Evolutionary conservation across 2,329 filamentous ascomycete species (phyloP), one percentile per base, ranked within the genome.

Genomic region (Xylaria arbuscula): DNA sequence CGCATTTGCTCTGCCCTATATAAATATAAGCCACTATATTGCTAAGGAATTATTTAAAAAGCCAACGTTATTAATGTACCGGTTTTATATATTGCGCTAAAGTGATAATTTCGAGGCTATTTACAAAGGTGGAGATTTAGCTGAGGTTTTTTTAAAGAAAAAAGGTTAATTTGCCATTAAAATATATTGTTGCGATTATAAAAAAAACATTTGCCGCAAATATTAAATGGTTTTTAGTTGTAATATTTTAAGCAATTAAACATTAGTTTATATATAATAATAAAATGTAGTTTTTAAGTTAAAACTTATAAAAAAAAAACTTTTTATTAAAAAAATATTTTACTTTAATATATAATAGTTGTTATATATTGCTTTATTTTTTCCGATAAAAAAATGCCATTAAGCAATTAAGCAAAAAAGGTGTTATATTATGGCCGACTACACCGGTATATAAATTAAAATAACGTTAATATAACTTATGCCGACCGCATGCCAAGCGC

Each of bases 71-170:
- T 47, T 45, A 45, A 3, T 3, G 40, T n/a, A 45, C 11, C 11
- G 11, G 40, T 45, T 45, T 45, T 9, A 47, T 47, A 47, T 47
- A 47, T 47, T 47, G 2, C 19, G 19, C 19, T 47, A 47, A n/a
- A 47, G 42, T 47, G 9, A 47, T n/a, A 47, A 47, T 47, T 47
- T 47, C 19, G 19, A 47, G 42, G 42, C 42, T 47, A 47, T 47
- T 47, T 4, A 47, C 19, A 47, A 4, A 47, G 19, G 15, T n/a
- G 17, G 9, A 47, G n/a, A 47, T 47, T 4, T 47, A 47, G 19
- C 19, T n/a, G 9, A n/a, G n/a, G 42, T 47, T 15, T n/a, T 47
- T 11, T n/a, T 47, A 19, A n/a, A 47, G 19, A 47, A 47, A 47
- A 47, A 19, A 13, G 42, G 7, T 47, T n/a, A 47, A 47, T 47